Conservation (phyloP, 1,139 yeast genomes). For the Pichia sp. region DNA sequence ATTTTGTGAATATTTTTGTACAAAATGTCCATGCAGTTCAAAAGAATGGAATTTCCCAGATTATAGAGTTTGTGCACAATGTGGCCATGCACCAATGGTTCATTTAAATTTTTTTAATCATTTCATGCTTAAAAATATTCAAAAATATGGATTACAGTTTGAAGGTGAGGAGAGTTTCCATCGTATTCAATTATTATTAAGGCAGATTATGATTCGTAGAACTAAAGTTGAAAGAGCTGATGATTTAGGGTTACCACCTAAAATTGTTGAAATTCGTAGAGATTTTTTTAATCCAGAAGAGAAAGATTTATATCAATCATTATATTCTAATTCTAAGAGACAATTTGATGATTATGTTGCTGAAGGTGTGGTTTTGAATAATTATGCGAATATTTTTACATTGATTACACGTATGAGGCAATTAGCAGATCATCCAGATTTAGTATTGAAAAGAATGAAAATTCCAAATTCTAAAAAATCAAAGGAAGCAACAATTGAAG, state of each 20-base stretch:
- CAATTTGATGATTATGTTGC: constrained; percentile 85
- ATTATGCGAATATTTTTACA: constrained; percentile 94
- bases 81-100: constrained; percentile 90
- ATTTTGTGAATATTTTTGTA: constrained; percentile 83
- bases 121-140: constrained; percentile 88
- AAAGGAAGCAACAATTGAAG: constrained; percentile 8
- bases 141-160: constrained; percentile 72
- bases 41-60: constrained; percentile 80
- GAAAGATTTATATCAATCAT: constrained; percentile 79
- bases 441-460: constrained; percentile 62
- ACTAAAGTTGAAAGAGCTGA: constrained; percentile 95
- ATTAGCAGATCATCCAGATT: constrained; percentile 95
- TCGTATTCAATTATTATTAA: constrained; percentile 64
- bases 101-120: constrained; percentile 95
- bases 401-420: constrained; percentile 96
- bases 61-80: constrained; percentile 74
- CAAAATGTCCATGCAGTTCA: constrained; percentile 78
- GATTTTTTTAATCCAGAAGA: constrained; percentile 92
- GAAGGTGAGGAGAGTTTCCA: constrained; percentile 75
- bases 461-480: constrained; percentile 10
- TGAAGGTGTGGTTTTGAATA: constrained; percentile 89
- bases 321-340: constrained; percentile 81
- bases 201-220: constrained; percentile 83
- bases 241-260: constrained; percentile 93
- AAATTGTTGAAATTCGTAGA: constrained; percentile 79